Conservation (phyloP, 176 grass and related monocot genomes). For the Hsuehochloa calcarea region DNA sequence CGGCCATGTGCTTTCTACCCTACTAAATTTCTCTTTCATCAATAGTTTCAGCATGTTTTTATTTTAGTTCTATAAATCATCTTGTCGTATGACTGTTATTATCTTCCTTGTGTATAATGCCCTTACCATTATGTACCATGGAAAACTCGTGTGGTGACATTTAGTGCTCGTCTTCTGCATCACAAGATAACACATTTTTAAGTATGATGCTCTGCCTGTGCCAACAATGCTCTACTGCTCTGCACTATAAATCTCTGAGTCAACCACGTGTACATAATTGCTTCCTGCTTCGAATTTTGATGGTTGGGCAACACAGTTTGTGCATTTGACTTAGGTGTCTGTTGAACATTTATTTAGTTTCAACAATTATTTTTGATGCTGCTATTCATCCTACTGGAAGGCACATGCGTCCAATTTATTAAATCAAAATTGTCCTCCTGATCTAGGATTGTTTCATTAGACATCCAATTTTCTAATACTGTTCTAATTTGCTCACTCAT, state of each 20-base stretch:
- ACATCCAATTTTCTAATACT: not conserved
- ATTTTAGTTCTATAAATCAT: not conserved
- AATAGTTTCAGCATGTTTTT: not conserved
- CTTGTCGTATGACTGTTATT: not conserved
- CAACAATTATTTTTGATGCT: not conserved
- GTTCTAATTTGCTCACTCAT: not conserved
- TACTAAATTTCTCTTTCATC: not conserved
- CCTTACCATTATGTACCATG: not conserved
- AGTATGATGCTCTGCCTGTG: not conserved
- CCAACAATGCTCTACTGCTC: constrained; percentile 1
- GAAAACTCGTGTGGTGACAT: not conserved
- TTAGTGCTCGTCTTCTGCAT: not conserved
- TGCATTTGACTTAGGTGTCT: not conserved
- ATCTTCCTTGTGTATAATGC: not conserved
- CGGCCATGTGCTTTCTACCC: not conserved
- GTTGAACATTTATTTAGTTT: constrained; percentile 4
- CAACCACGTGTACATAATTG: not conserved
- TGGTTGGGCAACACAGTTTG: not conserved
- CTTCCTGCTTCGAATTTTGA: not conserved
- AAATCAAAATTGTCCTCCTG: constrained; percentile 7
- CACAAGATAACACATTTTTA: not conserved
- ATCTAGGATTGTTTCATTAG: constrained; percentile 1
- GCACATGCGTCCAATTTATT: not conserved
- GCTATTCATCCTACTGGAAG: constrained; percentile 14
- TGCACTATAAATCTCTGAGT: not conserved